These are phyloP conservation scores for Russula sp. DNA, from an alignment of 768 basidiomycete genomes.

Conservation along the genomic window DNA sequence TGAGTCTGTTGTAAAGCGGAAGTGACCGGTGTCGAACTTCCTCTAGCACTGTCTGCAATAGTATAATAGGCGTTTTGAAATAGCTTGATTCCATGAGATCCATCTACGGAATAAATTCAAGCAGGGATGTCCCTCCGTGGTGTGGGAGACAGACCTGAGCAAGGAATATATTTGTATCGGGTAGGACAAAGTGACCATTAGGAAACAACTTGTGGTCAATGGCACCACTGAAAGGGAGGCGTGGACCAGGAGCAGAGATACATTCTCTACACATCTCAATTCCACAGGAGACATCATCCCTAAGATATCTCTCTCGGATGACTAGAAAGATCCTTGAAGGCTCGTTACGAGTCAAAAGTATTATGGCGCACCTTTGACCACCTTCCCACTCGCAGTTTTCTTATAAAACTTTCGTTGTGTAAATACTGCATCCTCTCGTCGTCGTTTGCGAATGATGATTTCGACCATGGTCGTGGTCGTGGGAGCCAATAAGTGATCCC, in stretches of 20 bases:
- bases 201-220: slow-evolving; percentile 48
- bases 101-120: slow-evolving; percentile 49
- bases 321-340: slow-evolving; percentile 34
- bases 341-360: background rate
- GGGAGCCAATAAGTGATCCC: background rate
- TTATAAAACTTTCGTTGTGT: slow-evolving; percentile 93
- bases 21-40: slow-evolving; percentile 94
- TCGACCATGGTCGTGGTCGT: slow-evolving; percentile 34
- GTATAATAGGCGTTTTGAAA: slow-evolving; percentile 73
- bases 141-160: slow-evolving; percentile 52
- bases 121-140: background rate
- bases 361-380: slow-evolving; percentile 68
- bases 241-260: slow-evolving; percentile 31
- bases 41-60: slow-evolving; percentile 92
- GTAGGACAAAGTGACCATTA: slow-evolving; percentile 73
- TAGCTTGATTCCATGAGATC: slow-evolving; percentile 79
- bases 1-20: slow-evolving; percentile 88
- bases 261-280: slow-evolving; percentile 66
- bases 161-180: slow-evolving; percentile 93
- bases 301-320: slow-evolving; percentile 86
- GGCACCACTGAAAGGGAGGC: slow-evolving; percentile 56
- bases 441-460: slow-evolving; percentile 69
- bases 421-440: slow-evolving; percentile 59
- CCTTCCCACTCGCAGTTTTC: slow-evolving; percentile 90
- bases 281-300: slow-evolving; percentile 88